Percentiles rank a stretch among this genome's conserved stretches.
These are phyloP conservation scores for Mycena belliarum DNA, from an alignment of 768 basidiomycete genomes.

Conservation along the genomic window DNA sequence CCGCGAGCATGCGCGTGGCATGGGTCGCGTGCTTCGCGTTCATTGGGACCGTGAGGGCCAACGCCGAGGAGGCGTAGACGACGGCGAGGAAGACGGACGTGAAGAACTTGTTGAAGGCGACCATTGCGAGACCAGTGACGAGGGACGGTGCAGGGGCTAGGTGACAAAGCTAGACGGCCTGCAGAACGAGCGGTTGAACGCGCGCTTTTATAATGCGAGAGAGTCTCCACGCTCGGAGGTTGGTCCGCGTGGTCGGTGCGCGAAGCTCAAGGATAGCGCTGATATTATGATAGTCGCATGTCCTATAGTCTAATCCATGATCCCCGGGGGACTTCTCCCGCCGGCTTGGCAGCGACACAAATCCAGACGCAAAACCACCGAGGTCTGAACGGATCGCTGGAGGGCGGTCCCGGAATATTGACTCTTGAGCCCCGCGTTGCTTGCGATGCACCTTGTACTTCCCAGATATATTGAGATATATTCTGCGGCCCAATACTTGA, in stretches of 20 bases:
- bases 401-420: too few species aligned
- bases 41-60: slow-evolving; percentile 29
- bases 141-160: slow-evolving; percentile 14
- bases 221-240: not conserved
- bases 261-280: too few species aligned
- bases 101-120: slow-evolving; percentile 32
- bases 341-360: too few species aligned
- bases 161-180: slow-evolving; percentile 18
- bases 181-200: not conserved
- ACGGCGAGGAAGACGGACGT: slow-evolving; percentile 31
- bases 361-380: too few species aligned
- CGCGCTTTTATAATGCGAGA: slow-evolving; percentile 1
- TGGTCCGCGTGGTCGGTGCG: not conserved
- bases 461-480: too few species aligned
- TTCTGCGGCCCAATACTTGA: too few species aligned
- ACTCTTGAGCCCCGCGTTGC: too few species aligned
- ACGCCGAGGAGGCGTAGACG: slow-evolving; percentile 28
- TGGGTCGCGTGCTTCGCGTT: slow-evolving; percentile 36
- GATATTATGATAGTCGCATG: too few species aligned
- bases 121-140: slow-evolving; percentile 22
- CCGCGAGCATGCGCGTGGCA: slow-evolving; percentile 30
- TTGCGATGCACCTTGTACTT: too few species aligned
- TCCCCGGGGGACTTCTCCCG: too few species aligned
- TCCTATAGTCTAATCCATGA: too few species aligned
- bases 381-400: too few species aligned